Evolutionary conservation across 164 flowering plant genomes (phyloP), one percentile per base, ranked within the genome.

Genomic region (Nelumbo lutea): DNA sequence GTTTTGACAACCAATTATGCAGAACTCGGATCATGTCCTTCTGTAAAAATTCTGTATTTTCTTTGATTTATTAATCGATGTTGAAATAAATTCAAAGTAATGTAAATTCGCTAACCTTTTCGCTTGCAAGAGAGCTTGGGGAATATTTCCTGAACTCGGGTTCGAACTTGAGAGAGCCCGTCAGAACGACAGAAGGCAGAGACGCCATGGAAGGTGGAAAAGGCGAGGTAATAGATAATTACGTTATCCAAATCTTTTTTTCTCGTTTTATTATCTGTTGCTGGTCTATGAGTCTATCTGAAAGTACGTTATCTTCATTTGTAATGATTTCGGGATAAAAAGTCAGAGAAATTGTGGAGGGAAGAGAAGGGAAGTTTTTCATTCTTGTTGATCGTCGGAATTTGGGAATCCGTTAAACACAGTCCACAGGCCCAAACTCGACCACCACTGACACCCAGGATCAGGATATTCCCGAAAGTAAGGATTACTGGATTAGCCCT

Each of bases 161-260:
- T 45, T 87, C 88, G 64, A 83, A 82, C 78, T 80, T 86, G 79
- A 82, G 81, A 53, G 84, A 78, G 82, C 79, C 73, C 59, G 40
- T 77, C 59, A 79, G 76, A 42, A 86, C 81, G 73, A 85, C 86
- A 13, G 87, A 81, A 73, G 92, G 90, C 72, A 87, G 76, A 73
- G 94, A 90, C 53, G 97, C 90, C 97, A 90, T 90, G 69, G 66
- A 77, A 59, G 70, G 43, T 43, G 45, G 43, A 64, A 70, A 9
- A 44, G 66, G 11, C 57, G 57, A 44, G 48, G 27, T 0, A 27
- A 27, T 27, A 53, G 43, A 44, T 14, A 72, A 53, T 13, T 53
- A 53, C 57, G 14, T 11, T 53, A 46, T 11, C 14, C 57, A 4
- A 11, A 11, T 53, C 13, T 53, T 15, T 53, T 53, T 10, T 7